phyloP scores from a whole-genome alignment of 108 stramenopile species.

The Fistulifera pelliculosa region DNA sequence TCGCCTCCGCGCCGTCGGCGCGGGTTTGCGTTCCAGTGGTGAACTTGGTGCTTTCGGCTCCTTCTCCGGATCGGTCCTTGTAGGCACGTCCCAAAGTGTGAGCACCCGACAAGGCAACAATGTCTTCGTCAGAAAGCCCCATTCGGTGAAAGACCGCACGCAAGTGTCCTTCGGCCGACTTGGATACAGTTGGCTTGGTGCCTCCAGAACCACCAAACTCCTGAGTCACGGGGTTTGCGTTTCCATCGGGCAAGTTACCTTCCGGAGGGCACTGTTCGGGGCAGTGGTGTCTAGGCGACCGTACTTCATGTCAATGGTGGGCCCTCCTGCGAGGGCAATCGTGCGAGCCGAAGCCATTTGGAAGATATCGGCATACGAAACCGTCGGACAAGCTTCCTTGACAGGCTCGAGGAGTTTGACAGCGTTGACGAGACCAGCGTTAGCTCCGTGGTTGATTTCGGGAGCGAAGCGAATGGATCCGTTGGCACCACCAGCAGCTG shows the following conservation, averaged over 20 bases:
- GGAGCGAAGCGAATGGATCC: conserved; percentile 89
- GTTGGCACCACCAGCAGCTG: conserved; percentile 54
- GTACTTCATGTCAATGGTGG: conserved; percentile 59
- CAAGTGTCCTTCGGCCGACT: conserved; percentile 50
- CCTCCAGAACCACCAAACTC: conserved; percentile 55
- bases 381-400: conserved; percentile 61
- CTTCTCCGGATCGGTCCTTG: conserved; percentile 66
- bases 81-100: conserved; percentile 86
- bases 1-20: conserved; percentile 78
- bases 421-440: conserved; percentile 77
- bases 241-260: conserved; percentile 82
- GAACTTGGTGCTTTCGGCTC: conserved; percentile 85
- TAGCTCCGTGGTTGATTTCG: conserved; percentile 87
- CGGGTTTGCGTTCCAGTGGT: conserved; percentile 84
- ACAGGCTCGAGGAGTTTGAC: conserved; percentile 71
- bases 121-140: conserved; percentile 91
- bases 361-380: conserved; percentile 71
- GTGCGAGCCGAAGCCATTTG: conserved; percentile 64
- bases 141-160: conserved; percentile 93
- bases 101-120: conserved; percentile 88
- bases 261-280: conserved; percentile 44
- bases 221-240: conserved; percentile 41
- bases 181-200: conserved; percentile 47
- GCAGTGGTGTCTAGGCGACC: conserved; percentile 66
- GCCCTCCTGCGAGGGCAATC: conserved; percentile 69